phyloP scores from a whole-genome alignment of 1,284 basidiomycete genomes.

The Ganoderma multipileum region DNA sequence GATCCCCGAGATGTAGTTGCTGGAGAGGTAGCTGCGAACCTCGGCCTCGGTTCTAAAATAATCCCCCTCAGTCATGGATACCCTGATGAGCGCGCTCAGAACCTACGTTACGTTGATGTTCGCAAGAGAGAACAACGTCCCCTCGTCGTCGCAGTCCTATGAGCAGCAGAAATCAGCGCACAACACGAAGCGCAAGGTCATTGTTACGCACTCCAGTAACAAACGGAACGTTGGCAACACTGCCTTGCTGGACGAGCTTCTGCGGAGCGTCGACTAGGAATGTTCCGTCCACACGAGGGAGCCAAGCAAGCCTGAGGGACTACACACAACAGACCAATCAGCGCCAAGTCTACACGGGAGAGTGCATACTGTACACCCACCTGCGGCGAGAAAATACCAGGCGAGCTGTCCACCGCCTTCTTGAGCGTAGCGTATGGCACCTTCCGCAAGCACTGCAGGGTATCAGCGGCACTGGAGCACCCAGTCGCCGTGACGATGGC shows the following conservation, averaged over 20 bases:
- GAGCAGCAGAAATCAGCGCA: background rate
- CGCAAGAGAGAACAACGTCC: slow-evolving; percentile 40
- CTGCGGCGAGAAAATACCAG: slow-evolving; percentile 37
- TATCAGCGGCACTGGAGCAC: slow-evolving; percentile 41
- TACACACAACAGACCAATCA: background rate
- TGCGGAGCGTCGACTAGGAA: slow-evolving; percentile 41
- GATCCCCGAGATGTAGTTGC: slow-evolving; percentile 32
- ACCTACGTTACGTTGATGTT: slow-evolving; percentile 42
- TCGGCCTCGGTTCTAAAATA: slow-evolving; percentile 19
- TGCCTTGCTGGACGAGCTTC: slow-evolving; percentile 35
- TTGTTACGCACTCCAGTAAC: slow-evolving; percentile 32
- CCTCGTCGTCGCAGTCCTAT: slow-evolving; percentile 43
- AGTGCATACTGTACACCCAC: slow-evolving; percentile 25
- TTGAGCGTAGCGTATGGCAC: slow-evolving; percentile 40
- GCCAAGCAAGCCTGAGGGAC: slow-evolving; percentile 34
- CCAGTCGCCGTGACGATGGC: slow-evolving; percentile 36
- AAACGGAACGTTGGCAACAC: slow-evolving; percentile 42
- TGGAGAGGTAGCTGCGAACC: slow-evolving; percentile 26
- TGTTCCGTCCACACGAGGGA: slow-evolving; percentile 46
- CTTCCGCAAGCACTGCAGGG: slow-evolving; percentile 47
- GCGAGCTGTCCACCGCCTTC: slow-evolving; percentile 37
- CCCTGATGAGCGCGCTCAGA: no score
- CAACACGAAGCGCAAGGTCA: background rate
- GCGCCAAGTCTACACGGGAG: background rate
- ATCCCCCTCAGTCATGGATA: background rate